Base-by-base conservation (phyloP, 164 flowering plant genomes). In the Litsea cubeba region DNA sequence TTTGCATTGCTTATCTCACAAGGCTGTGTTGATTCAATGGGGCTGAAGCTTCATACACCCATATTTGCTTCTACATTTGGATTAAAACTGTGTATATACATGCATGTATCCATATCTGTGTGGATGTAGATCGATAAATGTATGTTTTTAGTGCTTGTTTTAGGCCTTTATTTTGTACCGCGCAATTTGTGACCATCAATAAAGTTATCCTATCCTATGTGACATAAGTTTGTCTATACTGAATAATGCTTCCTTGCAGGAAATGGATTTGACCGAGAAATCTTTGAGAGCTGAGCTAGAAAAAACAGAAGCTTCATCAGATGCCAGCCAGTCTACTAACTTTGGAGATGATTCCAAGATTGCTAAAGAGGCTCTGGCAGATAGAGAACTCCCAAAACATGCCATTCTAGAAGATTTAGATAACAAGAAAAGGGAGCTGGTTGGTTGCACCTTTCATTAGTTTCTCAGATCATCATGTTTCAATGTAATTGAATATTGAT, bases 391-490 rank as follows among this genome's bases (percentile, higher is more conserved):
- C 75, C 73, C 82, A 64, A 80, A 68, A 67, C 68, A 78, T 54
- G 77, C 74, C 24, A 28, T 89, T 54, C 63, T 77, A 57, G 89
- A 86, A 51, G 85, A 88, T 75, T 78, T 94, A 28, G 96, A 88
- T 62, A 81, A 67, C 77, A 90, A 88, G 87, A 92, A 81, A 79
- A 87, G 83, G 65, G 97, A 91, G 79, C 74, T 92, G 97, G 97
- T 92, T 3, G 57, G 71, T 64, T 66, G 32, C 12, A 50, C 22
- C 51, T 15, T 26, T 54, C n/a, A 12, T 20, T 17, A 6, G 3
- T 23, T 54, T 58, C 62, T 66, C 5, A 12, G 62, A 40, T 40
- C 26, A 68, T 40, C 25, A 68, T 68, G 5, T 54, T 5, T 54
- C 60, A 54, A 17, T 54, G n/a, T 46, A 51, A 40, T 40, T n/a